A percentile compares a stretch with the other conserved stretches of the same genome.
Conservation (phyloP, 345 rosid genomes). For the Salix udensis region DNA sequence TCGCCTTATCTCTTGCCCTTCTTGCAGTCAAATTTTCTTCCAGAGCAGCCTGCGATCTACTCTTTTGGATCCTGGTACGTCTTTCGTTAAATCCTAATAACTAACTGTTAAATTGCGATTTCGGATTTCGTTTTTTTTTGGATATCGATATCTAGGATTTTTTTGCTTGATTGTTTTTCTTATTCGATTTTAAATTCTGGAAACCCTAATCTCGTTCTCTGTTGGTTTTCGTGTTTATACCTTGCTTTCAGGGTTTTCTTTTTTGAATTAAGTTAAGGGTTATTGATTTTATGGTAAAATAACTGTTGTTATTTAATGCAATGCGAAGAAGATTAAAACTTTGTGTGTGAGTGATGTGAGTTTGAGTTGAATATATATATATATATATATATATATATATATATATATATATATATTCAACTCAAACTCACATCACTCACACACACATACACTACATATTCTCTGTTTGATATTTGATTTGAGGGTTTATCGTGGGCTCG, state of each 20-base stretch:
- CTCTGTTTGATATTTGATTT: neutral
- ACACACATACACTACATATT: too few species aligned
- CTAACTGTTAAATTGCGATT: neutral
- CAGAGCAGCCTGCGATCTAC: neutral
- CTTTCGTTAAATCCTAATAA: neutral
- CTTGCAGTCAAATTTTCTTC: neutral
- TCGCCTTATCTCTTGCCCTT: too few species aligned
- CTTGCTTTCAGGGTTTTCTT: neutral
- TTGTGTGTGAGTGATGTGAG: neutral
- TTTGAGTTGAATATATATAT: neutral
- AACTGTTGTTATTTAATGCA: neutral
- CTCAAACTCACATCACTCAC: too few species aligned
- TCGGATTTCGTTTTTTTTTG: neutral
- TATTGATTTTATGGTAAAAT: neutral
- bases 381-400: too few species aligned
- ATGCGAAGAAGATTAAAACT: neutral
- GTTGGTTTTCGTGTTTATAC: neutral
- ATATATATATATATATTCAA: too few species aligned
- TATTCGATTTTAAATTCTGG: neutral
- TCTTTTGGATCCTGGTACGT: constrained; percentile 4
- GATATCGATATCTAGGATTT: neutral
- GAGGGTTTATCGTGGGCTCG: neutral
- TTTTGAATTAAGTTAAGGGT: neutral
- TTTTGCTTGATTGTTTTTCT: neutral
- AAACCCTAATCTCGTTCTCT: neutral